Base-by-base conservation (phyloP, 768 basidiomycete genomes). In the Pluteus cervinus region DNA sequence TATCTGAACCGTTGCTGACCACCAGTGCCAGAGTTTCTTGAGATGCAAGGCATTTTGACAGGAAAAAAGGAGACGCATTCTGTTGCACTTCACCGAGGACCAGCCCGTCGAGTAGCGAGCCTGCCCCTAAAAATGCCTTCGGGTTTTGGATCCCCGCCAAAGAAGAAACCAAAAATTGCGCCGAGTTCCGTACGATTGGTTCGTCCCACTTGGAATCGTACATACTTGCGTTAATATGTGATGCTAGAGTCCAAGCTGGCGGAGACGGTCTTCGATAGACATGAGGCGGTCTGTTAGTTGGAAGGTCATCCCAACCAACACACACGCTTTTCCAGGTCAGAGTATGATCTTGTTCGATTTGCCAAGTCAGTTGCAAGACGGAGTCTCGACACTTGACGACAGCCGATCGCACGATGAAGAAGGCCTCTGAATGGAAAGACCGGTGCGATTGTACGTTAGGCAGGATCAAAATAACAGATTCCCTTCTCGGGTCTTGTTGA, bases 1-100 rank as follows among this genome's bases (percentile, higher is more conserved):
- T n/a, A 25, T 33, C 38, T 16, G 23, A 14, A 18, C 15, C 11
- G 29, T 29, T 24, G 24, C 24, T 40, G 18, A 25, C 28, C 37
- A 12, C 4, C n/a, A 7, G 14, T 37, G 33, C 21, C 39, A 75
- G 76, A 70, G 26, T 77, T 73, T 40, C 51, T 77, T 33, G 60
- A 65, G 43, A 50, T 65, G 20, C 75, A 76, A 53, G 72, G 75
- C 2, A 78, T 79, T 29, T 61, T 69, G 44, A 44, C 62, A 0
- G 59, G 65, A 31, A 47, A 48, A 17, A 42, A 39, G n/a, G 45
- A 40, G 5, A 44, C 47, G 16, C 23, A 54, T 1, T 32, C 50
- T 14, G 45, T 32, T 9, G 42, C 49, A 23, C 43, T 45, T 9
- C 51, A 37, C 24, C 54, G 52, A 29, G 39, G 49, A 16, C 39